Evolutionary conservation across 345 rosid genomes (phyloP).

Genomic region (Psidium guajava): DNA sequence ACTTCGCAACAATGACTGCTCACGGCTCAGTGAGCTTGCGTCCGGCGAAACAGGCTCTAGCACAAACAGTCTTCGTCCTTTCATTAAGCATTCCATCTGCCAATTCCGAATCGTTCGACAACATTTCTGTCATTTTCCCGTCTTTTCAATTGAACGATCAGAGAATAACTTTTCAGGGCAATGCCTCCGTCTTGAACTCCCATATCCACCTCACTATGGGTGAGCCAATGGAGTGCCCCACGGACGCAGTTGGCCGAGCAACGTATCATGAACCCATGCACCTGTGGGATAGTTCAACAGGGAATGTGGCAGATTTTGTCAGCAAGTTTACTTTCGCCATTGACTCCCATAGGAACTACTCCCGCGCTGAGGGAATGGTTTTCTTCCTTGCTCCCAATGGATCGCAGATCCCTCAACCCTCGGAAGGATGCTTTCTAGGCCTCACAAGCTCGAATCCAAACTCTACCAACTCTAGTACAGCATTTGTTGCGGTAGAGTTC

Average conservation of each 20-base stretch:
- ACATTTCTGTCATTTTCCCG: not conserved
- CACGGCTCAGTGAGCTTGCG: not conserved
- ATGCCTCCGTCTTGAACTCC: not conserved
- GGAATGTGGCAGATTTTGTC: conserved; percentile 10
- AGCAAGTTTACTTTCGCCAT: conserved; percentile 13
- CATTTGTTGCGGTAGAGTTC: not conserved
- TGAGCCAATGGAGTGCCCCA: not conserved
- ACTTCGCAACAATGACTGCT: not conserved
- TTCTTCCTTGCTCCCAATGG: conserved; percentile 6
- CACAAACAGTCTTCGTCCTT: not conserved
- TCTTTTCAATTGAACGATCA: not conserved
- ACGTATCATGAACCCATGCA: conserved; percentile 1
- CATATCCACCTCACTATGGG: not conserved
- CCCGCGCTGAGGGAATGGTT: not conserved
- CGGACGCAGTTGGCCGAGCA: not conserved
- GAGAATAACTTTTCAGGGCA: not conserved
- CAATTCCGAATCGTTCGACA: not conserved
- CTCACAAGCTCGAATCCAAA: not conserved
- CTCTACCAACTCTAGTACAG: not conserved
- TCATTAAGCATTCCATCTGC: not conserved
- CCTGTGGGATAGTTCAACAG: not conserved
- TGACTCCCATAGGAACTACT: not conserved
- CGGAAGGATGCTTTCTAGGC: not conserved
- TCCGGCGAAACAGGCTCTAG: not conserved
- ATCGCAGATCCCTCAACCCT: not conserved